These are phyloP conservation scores for Lactarius trivialis DNA, from an alignment of 768 basidiomycete species.

Conservation along the genomic window DNA sequence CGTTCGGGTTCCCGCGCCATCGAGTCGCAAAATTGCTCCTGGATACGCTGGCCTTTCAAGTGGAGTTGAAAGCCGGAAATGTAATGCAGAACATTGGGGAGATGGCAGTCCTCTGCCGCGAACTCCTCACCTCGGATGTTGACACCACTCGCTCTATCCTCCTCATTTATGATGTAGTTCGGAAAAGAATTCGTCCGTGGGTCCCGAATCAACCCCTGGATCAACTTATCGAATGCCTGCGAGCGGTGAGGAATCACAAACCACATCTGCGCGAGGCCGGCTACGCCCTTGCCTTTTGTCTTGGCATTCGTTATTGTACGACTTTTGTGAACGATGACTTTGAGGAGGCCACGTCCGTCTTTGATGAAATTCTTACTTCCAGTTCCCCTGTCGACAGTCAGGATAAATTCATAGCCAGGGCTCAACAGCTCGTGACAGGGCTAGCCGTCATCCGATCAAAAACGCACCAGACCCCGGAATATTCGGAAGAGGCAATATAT, in stretches of 20 bases:
- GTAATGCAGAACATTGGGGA: neutral
- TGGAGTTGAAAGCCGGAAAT: neutral
- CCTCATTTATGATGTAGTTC: neutral
- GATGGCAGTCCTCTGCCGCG: neutral
- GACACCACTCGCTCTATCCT: neutral
- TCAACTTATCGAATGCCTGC: neutral
- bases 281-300: neutral
- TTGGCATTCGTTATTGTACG: neutral
- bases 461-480: neutral
- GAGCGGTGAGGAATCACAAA: neutral
- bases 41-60: neutral
- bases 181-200: neutral
- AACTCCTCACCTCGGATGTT: neutral
- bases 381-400: neutral
- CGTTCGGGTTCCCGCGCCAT: neutral
- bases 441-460: neutral
- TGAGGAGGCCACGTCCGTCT: neutral
- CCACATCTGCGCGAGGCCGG: neutral
- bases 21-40: neutral
- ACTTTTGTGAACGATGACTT: neutral
- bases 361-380: neutral
- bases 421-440: neutral
- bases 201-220: neutral
- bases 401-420: neutral
- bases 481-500: neutral